These are phyloP conservation scores for Aspergillus fischeri DNA, from an alignment of 2,329 filamentous ascomycete species.

Conservation along the genomic window DNA sequence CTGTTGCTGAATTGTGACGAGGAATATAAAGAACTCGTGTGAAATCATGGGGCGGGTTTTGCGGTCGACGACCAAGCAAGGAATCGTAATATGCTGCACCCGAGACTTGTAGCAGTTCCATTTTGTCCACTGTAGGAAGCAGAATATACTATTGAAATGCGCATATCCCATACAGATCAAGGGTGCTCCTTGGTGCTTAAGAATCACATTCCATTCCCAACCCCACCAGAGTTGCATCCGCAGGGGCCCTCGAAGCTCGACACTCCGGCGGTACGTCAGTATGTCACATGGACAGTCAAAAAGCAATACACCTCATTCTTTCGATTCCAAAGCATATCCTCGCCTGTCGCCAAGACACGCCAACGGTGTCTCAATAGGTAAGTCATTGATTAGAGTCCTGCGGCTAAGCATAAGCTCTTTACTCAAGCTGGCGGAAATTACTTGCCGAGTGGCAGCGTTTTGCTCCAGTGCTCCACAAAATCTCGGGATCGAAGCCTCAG, in stretches of 20 bases:
- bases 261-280: neutral
- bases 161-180: neutral
- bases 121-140: neutral
- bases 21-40: conserved; percentile 6
- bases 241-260: neutral
- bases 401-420: neutral
- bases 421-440: neutral
- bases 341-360: neutral
- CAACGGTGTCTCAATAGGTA: neutral
- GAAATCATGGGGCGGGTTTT: neutral
- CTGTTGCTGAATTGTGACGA: conserved; percentile 3
- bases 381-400: neutral
- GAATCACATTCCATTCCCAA: neutral
- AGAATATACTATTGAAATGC: neutral
- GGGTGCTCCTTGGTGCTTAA: neutral
- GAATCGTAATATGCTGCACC: neutral
- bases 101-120: neutral
- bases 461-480: neutral
- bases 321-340: neutral
- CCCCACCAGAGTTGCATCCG: neutral
- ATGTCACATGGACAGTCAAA: neutral
- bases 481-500: neutral
- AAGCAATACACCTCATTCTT: neutral
- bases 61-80: neutral
- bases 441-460: too few species aligned